Evolutionary conservation across 2,329 filamentous ascomycete species (phyloP), one percentile per base, ranked within the genome.

Genomic region (Dryadomyces quercus-mongolicae): DNA sequence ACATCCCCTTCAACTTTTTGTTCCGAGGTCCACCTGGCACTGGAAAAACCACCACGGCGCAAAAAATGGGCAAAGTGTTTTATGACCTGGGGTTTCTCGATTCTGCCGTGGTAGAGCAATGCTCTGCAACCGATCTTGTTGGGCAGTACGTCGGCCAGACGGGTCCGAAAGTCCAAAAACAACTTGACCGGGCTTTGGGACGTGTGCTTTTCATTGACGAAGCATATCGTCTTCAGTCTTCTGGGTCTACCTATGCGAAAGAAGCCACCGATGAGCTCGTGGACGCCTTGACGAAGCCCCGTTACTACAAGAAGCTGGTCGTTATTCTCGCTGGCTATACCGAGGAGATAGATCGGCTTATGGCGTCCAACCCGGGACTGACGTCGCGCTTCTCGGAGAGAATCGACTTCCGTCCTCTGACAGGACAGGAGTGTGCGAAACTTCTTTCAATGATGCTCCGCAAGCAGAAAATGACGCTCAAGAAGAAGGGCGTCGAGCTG

Each of bases 61-160:
- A 75, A n/a, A 85, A 83, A 57, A 86, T 91, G 75, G 86, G 85
- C 3, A 78, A 87, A 57, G 71, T 91, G 0, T 91, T 80, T 62
- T 90, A 86, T 61, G 81, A 90, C 60, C 79, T 89, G 74, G 85
- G 85, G 0, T 78, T 90, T 38, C 68, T 91, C 0, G 67, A 31
- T 31, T 31, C 25, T 5, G 25, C 25, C 25, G 25, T 8, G 25
- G 25, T 31, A 31, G 25, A 31, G 1, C 74, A 80, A 58, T 71
- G 69, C 55, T 89, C 86, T 0, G 82, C 83, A 0, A 80, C 81
- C 0, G 84, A 90, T 36, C 64, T 91, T 0, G 72, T 91, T 0
- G 86, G 80, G 0, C 71, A 85, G 57, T 90, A 81, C 18, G 58
- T 87, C 0, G 86, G 86, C 0, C 83, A 88, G 0, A 88, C 84